A percentile compares a stretch with the other conserved stretches of the same genome.
Evolutionary conservation across 2,329 filamentous ascomycete species (phyloP).

Genomic region (Pestalotiopsis sp.): DNA sequence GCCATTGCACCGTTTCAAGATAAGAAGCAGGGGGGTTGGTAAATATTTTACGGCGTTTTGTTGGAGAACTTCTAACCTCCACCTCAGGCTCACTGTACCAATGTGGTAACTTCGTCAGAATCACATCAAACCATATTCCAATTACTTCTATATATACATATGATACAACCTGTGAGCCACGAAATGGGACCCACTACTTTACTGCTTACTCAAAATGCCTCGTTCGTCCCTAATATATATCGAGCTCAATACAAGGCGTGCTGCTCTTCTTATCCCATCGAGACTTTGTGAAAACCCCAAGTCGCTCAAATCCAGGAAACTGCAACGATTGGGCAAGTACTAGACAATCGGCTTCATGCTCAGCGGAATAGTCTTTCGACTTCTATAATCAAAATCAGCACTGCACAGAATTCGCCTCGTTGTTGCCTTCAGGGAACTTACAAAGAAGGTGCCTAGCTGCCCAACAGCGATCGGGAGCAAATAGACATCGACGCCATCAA

Average conservation of each 20-base stretch:
- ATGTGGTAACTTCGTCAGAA: no score
- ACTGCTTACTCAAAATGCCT: neutral
- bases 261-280: neutral
- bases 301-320: neutral
- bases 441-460: neutral
- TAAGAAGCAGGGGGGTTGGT: no score
- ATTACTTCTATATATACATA: neutral
- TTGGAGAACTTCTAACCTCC: no score
- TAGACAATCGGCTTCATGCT: neutral
- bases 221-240: neutral
- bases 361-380: neutral
- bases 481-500: neutral
- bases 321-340: neutral
- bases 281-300: neutral
- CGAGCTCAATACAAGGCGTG: neutral
- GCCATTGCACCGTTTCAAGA: no score
- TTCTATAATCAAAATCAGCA: neutral
- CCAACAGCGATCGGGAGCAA: neutral
- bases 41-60: no score
- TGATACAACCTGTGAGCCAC: neutral
- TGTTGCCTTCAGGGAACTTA: neutral
- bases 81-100: no score
- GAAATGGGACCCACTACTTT: neutral
- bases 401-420: neutral
- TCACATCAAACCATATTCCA: neutral